Evolutionary conservation across 352 stramenopile species (phyloP), one percentile per base, ranked within the genome.

Genomic region (Globisporangium megalacanthum): DNA sequence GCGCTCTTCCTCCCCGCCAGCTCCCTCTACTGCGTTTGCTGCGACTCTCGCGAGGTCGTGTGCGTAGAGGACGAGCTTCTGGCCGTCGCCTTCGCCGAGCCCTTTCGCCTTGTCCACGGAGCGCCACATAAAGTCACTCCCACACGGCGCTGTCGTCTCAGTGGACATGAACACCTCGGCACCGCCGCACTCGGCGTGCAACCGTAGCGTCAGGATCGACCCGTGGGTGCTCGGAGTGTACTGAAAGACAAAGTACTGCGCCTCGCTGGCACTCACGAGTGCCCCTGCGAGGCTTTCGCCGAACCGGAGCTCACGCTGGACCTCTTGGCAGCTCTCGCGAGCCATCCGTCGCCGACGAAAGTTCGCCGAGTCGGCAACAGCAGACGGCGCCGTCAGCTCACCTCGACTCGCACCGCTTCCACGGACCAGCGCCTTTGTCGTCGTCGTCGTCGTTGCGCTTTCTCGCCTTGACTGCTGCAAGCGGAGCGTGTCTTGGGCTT

Each of bases 101-200:
- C 31, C 42, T 33, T 65, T 41, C 19, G 36, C 14, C 56, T 49
- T 58, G 31, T 66, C 56, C 61, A 66, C 46, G 0, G 75, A 79
- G 11, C 74, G 68, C 81, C 81, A 92, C 81, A 82, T 88, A 49
- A 79, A 89, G 45, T 92, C 79, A 0, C 75, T 83, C 10, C 67
- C 56, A 49, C 79, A 88, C 13, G 79, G 81, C 3, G 75, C 77
- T 52, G 70, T 77, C 11, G 81, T 92, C n/a, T 86, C 65, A 0
- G 76, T 88, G 0, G 79, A 89, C 64, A 92, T 58, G 49, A 89
- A 88, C 42, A 85, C 52, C 39, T 88, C 77, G 3, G 75, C 79
- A 19, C 88, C 72, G 22, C 81, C 81, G 8, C 52, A 20, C 1
- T 66, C 20, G 0, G 73, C 53, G 42, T 85, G 68, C 31, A 92